Evolutionary conservation across 192 early-diverging fungal genomes (phyloP), one percentile per base, ranked within the genome.

Genomic region (Allomyces macrogynus): DNA sequence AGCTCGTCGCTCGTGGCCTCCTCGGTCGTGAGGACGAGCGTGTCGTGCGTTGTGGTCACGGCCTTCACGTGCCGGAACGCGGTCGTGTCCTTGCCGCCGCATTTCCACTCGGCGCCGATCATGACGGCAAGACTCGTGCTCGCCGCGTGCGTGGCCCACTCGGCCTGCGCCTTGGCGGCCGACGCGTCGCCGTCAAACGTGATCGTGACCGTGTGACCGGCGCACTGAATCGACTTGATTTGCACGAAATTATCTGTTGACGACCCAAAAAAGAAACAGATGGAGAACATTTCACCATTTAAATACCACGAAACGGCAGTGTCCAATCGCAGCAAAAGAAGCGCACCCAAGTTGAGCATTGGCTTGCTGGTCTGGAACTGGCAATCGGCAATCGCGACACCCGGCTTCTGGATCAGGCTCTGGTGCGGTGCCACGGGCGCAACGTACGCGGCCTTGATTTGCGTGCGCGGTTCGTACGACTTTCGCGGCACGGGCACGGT

Each of bases 121-220:
- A 67, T 43, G 24, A 67, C 18, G 20, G 67, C 67, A 3, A 67
- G 61, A 5, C 64, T 23, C 14, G 22, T 24, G 54, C 61, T 67
- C 3, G 62, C 63, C 14, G 42, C 62, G 32, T 40, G 32, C 32
- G 32, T 8, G 32, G 32, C 8, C 67, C 67, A 67, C 57, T 24
- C 67, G 22, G 61, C 43, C 54, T 43, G 42, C 23, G 67, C 67
- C 61, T 43, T 43, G 10, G 43, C 44, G 9, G 43, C 54, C 44
- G 60, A 49, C 10, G 9, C 25, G 42, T n/a, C 62, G 10, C 24
- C 20, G 23, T 67, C 61, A 63, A 67, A 67, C 27, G 23, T 63
- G 9, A 63, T 26, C 60, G 61, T 25, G 54, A 67, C 62, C 16
- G 43, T 32, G 63, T 67, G n/a, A 25, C 23, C 24, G 44, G 25